Evolutionary conservation across 2,329 filamentous ascomycete species (phyloP).

Genomic region (Penicillium sclerotigenum): DNA sequence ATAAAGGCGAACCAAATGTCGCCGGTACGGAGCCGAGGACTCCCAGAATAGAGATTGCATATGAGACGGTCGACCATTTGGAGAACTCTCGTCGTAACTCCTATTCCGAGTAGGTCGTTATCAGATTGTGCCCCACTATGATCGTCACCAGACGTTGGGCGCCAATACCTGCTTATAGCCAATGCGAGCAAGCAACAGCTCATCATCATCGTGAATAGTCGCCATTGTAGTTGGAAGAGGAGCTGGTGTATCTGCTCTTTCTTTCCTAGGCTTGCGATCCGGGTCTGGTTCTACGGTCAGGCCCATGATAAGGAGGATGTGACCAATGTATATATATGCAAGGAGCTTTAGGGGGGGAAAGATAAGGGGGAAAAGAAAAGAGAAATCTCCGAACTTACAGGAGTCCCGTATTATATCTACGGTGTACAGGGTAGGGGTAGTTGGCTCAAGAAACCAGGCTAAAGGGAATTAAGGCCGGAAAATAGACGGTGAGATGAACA

Average conservation of each 20-base stretch:
- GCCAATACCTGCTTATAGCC: slow-evolving; percentile 60
- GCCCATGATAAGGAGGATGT: slow-evolving; percentile 8
- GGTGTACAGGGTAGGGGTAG: not conserved
- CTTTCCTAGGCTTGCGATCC: slow-evolving; percentile 8
- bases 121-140: slow-evolving; percentile 9
- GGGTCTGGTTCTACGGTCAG: slow-evolving; percentile 13
- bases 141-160: slow-evolving; percentile 1
- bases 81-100: slow-evolving; percentile 62
- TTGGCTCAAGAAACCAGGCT: slow-evolving; percentile 8
- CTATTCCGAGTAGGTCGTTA: slow-evolving; percentile 34
- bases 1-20: slow-evolving; percentile 58
- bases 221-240: slow-evolving; percentile 32
- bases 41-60: slow-evolving; percentile 63
- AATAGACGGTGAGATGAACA: slow-evolving; percentile 19
- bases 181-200: slow-evolving; percentile 58
- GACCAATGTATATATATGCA: slow-evolving; percentile 1
- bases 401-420: slow-evolving; percentile 16
- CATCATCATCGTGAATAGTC: slow-evolving; percentile 56
- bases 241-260: not conserved
- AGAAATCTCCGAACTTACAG: slow-evolving; percentile 5
- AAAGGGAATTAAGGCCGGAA: slow-evolving; percentile 9
- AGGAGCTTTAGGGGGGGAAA: slow-evolving; percentile 5
- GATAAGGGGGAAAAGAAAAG: slow-evolving; percentile 5
- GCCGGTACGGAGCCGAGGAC: slow-evolving; percentile 64
- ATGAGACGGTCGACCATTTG: slow-evolving; percentile 65